These are phyloP conservation scores for Dothideomycetes sp. DNA, from an alignment of 2,329 filamentous ascomycete species.

Conservation along the genomic window DNA sequence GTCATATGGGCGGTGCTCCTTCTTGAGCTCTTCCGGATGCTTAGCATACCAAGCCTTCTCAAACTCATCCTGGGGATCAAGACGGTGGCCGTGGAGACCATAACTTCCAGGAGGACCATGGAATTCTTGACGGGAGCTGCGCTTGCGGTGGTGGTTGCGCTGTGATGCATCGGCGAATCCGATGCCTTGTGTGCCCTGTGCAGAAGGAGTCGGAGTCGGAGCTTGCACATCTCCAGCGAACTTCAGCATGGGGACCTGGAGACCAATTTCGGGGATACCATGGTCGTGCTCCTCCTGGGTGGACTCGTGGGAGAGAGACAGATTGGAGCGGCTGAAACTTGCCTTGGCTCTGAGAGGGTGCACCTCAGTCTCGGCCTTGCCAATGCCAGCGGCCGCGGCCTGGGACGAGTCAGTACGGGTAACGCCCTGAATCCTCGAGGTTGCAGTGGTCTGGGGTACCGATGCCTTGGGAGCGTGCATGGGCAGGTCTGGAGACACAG, in stretches of 20 bases:
- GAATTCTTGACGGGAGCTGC: slow-evolving; percentile 61
- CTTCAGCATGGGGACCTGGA: slow-evolving; percentile 87
- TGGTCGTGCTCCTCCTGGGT: slow-evolving; percentile 58
- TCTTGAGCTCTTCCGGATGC: slow-evolving; percentile 72
- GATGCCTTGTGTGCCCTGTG: slow-evolving; percentile 35
- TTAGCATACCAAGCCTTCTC: slow-evolving; percentile 90
- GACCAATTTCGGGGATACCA: slow-evolving; percentile 85
- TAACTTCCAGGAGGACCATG: slow-evolving; percentile 76
- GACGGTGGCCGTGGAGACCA: slow-evolving; percentile 78
- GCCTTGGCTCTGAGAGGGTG: slow-evolving; percentile 53
- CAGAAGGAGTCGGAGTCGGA: slow-evolving; percentile 63
- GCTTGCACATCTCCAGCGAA: slow-evolving; percentile 93
- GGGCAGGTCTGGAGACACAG: slow-evolving; percentile 70
- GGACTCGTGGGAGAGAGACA: slow-evolving; percentile 43
- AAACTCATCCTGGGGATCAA: slow-evolving; percentile 66
- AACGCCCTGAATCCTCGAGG: slow-evolving; percentile 71
- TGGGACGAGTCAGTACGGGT: slow-evolving; percentile 86
- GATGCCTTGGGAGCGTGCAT: slow-evolving; percentile 85
- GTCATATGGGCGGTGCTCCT: slow-evolving; percentile 59
- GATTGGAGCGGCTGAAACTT: slow-evolving; percentile 43
- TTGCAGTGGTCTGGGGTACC: slow-evolving; percentile 69
- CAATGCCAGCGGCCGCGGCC: slow-evolving; percentile 77
- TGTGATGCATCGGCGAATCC: slow-evolving; percentile 45
- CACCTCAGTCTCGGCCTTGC: slow-evolving; percentile 48
- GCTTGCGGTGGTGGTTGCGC: slow-evolving; percentile 57